These are phyloP conservation scores for Calycina marina DNA, from an alignment of 2,329 filamentous ascomycete genomes.

Conservation along the genomic window DNA sequence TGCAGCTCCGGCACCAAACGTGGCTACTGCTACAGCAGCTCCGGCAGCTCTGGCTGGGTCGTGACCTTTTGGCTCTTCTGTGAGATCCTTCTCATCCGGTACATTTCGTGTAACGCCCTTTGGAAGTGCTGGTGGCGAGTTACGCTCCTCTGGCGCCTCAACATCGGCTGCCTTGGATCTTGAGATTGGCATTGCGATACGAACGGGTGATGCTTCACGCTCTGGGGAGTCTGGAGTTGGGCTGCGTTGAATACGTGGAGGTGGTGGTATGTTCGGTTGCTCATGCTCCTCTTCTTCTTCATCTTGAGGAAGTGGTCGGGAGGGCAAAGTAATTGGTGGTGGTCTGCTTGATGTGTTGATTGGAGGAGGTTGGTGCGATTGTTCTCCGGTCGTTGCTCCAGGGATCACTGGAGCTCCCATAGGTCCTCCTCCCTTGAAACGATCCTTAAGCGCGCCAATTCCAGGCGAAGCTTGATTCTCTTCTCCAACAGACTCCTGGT, in stretches of 20 bases:
- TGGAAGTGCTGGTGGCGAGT: conserved; percentile 44
- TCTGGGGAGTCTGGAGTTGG: conserved; percentile 30
- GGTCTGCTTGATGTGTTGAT: conserved; percentile 37
- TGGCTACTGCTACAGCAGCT: conserved; percentile 35
- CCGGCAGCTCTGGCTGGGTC: conserved; percentile 45
- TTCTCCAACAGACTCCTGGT: conserved; percentile 29
- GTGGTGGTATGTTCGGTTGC: conserved; percentile 28
- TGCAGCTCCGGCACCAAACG: conserved; percentile 28
- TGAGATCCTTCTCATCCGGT: conserved; percentile 48
- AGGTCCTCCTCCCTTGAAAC: conserved; percentile 64
- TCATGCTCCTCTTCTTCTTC: conserved; percentile 38
- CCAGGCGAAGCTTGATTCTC: conserved; percentile 41
- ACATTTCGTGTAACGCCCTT: conserved; percentile 46
- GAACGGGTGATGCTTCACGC: conserved; percentile 59
- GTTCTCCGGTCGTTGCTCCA: conserved; percentile 16
- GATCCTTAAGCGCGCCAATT: conserved; percentile 63
- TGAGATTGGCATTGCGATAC: conserved; percentile 72
- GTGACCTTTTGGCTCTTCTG: conserved; percentile 47
- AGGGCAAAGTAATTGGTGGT: conserved; percentile 63
- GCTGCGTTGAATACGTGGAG: conserved; percentile 23
- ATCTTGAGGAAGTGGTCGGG: conserved; percentile 33
- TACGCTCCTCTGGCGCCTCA: conserved; percentile 34
- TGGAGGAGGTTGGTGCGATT: conserved; percentile 24
- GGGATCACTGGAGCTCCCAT: conserved; percentile 38
- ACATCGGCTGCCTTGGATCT: conserved; percentile 40